Conservation (phyloP, 2,329 filamentous ascomycete genomes). For the Epichloe baconii region DNA sequence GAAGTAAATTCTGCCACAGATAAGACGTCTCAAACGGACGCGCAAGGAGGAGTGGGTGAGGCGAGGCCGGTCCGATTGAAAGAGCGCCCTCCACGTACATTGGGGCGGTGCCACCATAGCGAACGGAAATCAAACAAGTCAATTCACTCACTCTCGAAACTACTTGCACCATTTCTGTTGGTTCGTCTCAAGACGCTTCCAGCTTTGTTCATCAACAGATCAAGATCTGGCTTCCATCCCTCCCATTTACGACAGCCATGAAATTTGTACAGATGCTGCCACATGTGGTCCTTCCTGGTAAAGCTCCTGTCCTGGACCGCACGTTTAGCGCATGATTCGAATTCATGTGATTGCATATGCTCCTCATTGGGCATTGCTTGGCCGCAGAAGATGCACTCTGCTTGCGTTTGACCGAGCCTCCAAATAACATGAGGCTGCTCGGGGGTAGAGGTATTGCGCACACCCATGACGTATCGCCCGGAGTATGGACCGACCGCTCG, state of each 20-base stretch:
- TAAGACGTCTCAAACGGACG: too few species aligned
- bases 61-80: too few species aligned
- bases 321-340: conserved; percentile 36
- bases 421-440: conserved; percentile 32
- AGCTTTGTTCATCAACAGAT: conserved; percentile 13
- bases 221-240: conserved; percentile 33
- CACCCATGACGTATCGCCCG: conserved; percentile 31
- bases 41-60: too few species aligned
- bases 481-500: conserved; percentile 35
- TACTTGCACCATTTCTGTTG: too few species aligned
- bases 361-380: conserved; percentile 18
- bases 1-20: too few species aligned
- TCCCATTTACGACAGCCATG: conserved; percentile 31
- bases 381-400: conserved; percentile 28
- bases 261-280: conserved; percentile 29
- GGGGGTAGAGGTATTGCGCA: conserved; percentile 29
- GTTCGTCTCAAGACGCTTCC: too few species aligned
- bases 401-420: conserved; percentile 31
- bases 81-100: too few species aligned
- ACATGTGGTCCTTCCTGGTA: conserved; percentile 28
- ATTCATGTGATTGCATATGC: conserved; percentile 27
- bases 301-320: conserved; percentile 28
- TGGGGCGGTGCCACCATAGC: too few species aligned
- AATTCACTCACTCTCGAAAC: too few species aligned
- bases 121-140: too few species aligned